Conservation (phyloP, 441 rosid species). For the Populus tomentosa region DNA sequence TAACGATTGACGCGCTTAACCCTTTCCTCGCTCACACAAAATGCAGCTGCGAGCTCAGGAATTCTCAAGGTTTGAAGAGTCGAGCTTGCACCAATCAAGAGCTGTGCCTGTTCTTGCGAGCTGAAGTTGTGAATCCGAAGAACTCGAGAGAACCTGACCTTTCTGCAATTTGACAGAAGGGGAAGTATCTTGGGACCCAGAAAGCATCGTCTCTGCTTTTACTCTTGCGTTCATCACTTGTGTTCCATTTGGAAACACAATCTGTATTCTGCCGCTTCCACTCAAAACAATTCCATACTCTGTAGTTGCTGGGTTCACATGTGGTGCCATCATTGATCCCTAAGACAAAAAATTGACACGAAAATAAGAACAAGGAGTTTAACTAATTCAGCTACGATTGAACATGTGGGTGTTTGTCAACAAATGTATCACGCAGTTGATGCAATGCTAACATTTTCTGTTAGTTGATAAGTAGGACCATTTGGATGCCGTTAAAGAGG, state of each 20-base stretch:
- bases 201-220: slow-evolving; percentile 68
- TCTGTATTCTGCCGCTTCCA: slow-evolving; percentile 62
- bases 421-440: too few relatives aligned
- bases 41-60: slow-evolving; percentile 54
- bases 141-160: slow-evolving; percentile 52
- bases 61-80: slow-evolving; percentile 35
- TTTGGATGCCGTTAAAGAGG: too few relatives aligned
- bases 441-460: too few relatives aligned
- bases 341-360: neutral
- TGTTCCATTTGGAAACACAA: slow-evolving; percentile 74
- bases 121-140: slow-evolving; percentile 83
- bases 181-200: slow-evolving; percentile 76
- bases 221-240: slow-evolving; percentile 49
- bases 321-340: slow-evolving; percentile 93
- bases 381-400: too few relatives aligned
- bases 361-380: neutral
- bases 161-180: slow-evolving; percentile 82
- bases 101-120: slow-evolving; percentile 67
- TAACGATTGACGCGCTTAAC: slow-evolving; percentile 23
- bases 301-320: slow-evolving; percentile 43
- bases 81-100: slow-evolving; percentile 58
- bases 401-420: too few relatives aligned
- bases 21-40: slow-evolving; percentile 36
- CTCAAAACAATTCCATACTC: slow-evolving; percentile 65
- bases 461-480: too few relatives aligned